Evolutionary conservation across 805 yeast genomes (phyloP).

Genomic region (Saccharomycopsis capsularis): DNA sequence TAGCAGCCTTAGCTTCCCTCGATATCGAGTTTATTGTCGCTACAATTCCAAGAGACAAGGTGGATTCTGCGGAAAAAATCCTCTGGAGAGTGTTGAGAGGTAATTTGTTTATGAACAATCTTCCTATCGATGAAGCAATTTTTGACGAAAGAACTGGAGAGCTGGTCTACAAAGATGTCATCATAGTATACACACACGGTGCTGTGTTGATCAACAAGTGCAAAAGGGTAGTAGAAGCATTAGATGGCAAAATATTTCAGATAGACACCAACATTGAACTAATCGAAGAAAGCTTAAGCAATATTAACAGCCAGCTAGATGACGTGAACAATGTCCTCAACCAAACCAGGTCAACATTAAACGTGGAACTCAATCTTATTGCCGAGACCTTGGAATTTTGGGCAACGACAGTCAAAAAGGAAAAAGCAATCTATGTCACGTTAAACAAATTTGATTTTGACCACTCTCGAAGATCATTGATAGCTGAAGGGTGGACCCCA

Average conservation of each 20-base stretch:
- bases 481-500: conserved; percentile 98
- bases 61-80: conserved; percentile 68
- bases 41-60: conserved; percentile 65
- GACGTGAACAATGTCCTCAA: conserved; percentile 56
- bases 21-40: conserved; percentile 63
- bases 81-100: conserved; percentile 93
- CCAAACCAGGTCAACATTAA: conserved; percentile 61
- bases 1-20: conserved; percentile 23
- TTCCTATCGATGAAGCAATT: conserved; percentile 63
- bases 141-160: conserved; percentile 54
- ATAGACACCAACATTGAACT: conserved; percentile 43
- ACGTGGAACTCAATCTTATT: conserved; percentile 70
- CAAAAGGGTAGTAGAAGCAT: conserved; percentile 77
- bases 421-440: conserved; percentile 73
- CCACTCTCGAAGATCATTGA: conserved; percentile 73
- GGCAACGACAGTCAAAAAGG: conserved; percentile 64
- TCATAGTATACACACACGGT: conserved; percentile 92
- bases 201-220: conserved; percentile 62
- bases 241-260: conserved; percentile 72
- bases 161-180: conserved; percentile 66
- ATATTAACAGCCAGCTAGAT: conserved; percentile 40
- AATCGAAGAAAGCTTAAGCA: conserved; percentile 31
- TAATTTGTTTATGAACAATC: conserved; percentile 70
- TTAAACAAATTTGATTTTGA: conserved; percentile 78
- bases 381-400: conserved; percentile 71